Evolutionary conservation across 2,329 filamentous ascomycete species (phyloP).

Genomic region (Beauveria scarabaeidicola): DNA sequence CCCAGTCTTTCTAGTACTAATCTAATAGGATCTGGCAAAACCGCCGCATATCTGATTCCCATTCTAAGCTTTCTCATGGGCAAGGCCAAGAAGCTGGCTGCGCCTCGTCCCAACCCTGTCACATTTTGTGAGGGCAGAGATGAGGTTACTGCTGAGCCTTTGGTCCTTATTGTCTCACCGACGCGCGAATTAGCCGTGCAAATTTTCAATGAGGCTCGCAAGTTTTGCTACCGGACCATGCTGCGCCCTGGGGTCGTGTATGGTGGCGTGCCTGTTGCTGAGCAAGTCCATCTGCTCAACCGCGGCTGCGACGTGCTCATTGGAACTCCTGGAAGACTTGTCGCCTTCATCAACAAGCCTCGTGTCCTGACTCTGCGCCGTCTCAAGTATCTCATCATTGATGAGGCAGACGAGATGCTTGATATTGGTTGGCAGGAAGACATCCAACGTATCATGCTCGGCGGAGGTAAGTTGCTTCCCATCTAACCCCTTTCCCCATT

Average conservation of each 20-base stretch:
- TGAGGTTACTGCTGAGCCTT: constrained; percentile 66
- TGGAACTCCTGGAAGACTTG: constrained; percentile 76
- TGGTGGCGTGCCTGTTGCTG: constrained; percentile 64
- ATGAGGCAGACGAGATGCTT: constrained; percentile 93
- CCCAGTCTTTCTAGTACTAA: neutral
- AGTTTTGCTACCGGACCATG: constrained; percentile 91
- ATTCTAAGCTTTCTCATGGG: constrained; percentile 90
- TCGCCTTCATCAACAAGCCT: constrained; percentile 71
- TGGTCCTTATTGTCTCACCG: constrained; percentile 78
- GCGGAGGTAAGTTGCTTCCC: constrained; percentile 56
- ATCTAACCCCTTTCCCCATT: neutral
- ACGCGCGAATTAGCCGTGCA: constrained; percentile 87
- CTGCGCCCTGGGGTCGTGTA: constrained; percentile 85
- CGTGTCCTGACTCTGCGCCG: constrained; percentile 63
- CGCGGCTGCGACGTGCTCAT: constrained; percentile 87
- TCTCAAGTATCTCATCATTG: constrained; percentile 74
- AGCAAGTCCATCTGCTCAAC: constrained; percentile 64
- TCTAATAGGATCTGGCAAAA: constrained; percentile 80
- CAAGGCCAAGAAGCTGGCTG: constrained; percentile 81
- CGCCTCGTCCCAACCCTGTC: constrained; percentile 59
- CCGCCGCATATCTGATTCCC: constrained; percentile 83
- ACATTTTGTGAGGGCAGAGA: constrained; percentile 42
- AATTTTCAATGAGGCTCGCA: constrained; percentile 89
- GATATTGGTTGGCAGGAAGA: constrained; percentile 69
- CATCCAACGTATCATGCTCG: constrained; percentile 66